Evolutionary conservation across 2,329 filamentous ascomycete genomes (phyloP), one percentile per base, ranked within the genome.

Genomic region (Sarocladium kiliense): DNA sequence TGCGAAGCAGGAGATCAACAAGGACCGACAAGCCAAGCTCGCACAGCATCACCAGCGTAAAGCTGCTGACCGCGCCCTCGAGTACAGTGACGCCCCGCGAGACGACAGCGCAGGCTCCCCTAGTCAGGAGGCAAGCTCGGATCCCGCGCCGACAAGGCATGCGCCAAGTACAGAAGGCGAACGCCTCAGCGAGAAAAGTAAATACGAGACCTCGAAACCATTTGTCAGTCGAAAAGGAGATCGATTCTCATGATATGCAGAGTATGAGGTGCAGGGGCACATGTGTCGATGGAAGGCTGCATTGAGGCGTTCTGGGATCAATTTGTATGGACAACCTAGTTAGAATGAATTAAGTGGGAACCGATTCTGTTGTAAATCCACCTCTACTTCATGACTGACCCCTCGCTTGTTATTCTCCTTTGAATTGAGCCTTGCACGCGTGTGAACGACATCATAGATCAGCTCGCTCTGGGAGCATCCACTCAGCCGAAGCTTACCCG

Each of bases 1-100:
- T 70, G 94, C 94, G 60, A 99, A 99, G 80, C 82, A 84, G 67
- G 87, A 86, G 71, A 96, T 99, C 80, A 96, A 97, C 69, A 89
- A 89, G 63, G 91, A 97, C 72, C 89, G 93, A 60, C 79, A 82
- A 58, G 77, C 83, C 58, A 84, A 89, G 65, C 82, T 88, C 61
- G 81, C 88, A 63, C 85, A 88, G 58, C 80, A 78, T 57, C 79
- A 81, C 55, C 74, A 83, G 63, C 86, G 87, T 74, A 86, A 80
- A 74, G 80, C 79, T 56, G 74, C 77, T 63, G 74, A 78, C 39
- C 73, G 79, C 25, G 76, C 77, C n/a, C 71, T 85, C 58, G 81
- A 85, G 64, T 71, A 79, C 59, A 68, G 71, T 42, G 61, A 67
- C 78, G 73, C 32, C 78, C 84, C 58, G 77, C 82, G 44, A 79